phyloP scores from a whole-genome alignment of 495 filamentous ascomycete genomes.

The Copromyces sp. region DNA sequence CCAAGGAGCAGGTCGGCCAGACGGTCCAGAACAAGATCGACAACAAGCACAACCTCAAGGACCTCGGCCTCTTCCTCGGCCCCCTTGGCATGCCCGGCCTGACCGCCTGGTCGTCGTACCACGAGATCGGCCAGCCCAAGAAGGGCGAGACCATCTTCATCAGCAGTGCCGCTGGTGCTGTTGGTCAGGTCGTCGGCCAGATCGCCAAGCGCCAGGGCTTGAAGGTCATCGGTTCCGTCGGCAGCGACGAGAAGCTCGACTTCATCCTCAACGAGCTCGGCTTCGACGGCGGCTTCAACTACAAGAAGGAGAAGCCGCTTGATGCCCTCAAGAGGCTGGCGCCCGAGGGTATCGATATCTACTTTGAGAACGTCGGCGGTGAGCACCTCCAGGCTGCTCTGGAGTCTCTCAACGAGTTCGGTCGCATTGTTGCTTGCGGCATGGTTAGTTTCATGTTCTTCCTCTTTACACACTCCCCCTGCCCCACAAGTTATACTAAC shows the following conservation, averaged over 20 bases:
- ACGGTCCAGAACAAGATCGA: slow-evolving; percentile 34
- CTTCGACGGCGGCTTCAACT: slow-evolving; percentile 67
- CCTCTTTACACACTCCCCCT: not conserved
- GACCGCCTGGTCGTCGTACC: slow-evolving; percentile 70
- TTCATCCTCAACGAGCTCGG: slow-evolving; percentile 54
- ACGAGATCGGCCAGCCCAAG: slow-evolving; percentile 76
- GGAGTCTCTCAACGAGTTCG: slow-evolving; percentile 55
- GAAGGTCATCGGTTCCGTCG: slow-evolving; percentile 61
- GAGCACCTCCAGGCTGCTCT: slow-evolving; percentile 76
- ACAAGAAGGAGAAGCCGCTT: slow-evolving; percentile 50
- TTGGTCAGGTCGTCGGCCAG: slow-evolving; percentile 77
- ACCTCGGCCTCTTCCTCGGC: slow-evolving; percentile 55
- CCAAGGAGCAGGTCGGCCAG: slow-evolving; percentile 15
- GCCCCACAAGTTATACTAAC: slow-evolving; percentile 1
- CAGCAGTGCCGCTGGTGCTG: slow-evolving; percentile 70
- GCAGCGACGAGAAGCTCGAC: slow-evolving; percentile 59
- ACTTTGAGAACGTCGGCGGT: slow-evolving; percentile 92
- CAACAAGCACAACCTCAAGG: slow-evolving; percentile 51
- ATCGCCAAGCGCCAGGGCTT: slow-evolving; percentile 82
- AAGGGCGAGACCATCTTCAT: slow-evolving; percentile 87
- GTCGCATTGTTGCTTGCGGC: slow-evolving; percentile 54
- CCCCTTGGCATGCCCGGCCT: slow-evolving; percentile 81
- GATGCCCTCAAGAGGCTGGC: slow-evolving; percentile 66
- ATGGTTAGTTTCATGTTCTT: slow-evolving; percentile 32
- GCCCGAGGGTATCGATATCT: slow-evolving; percentile 83